phyloP scores from a whole-genome alignment of 306 rosid genomes.

The Inga oerstediana region DNA sequence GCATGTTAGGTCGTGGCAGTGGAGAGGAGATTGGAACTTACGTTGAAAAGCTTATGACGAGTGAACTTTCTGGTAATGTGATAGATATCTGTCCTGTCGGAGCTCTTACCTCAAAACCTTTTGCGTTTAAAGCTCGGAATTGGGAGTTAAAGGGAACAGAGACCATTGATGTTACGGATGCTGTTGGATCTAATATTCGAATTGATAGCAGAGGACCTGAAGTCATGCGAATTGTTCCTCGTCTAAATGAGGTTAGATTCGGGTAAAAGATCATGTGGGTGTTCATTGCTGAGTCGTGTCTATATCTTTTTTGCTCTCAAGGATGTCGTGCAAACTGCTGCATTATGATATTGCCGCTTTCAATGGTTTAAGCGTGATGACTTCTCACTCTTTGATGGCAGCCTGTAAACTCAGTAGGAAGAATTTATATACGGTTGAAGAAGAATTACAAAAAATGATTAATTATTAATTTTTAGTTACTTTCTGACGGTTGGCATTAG shows the following conservation, averaged over 20 bases:
- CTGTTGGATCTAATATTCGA: slow-evolving; percentile 96
- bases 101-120: slow-evolving; percentile 97
- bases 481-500: not conserved
- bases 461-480: not conserved
- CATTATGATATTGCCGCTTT: slow-evolving; percentile 13
- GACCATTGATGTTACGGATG: slow-evolving; percentile 96
- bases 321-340: not conserved
- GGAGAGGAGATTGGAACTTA: slow-evolving; percentile 99
- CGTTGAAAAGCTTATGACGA: slow-evolving; percentile 92
- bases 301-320: not conserved
- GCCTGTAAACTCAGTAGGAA: slow-evolving; percentile 1
- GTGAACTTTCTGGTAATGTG: slow-evolving; percentile 99
- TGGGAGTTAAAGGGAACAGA: slow-evolving; percentile 98
- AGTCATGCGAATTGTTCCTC: slow-evolving; percentile 93
- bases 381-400: slow-evolving; percentile 7
- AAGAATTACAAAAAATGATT: not conserved
- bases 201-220: slow-evolving; percentile 99
- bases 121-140: slow-evolving; percentile 97
- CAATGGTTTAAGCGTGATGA: slow-evolving; percentile 10
- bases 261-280: slow-evolving; percentile 27
- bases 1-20: slow-evolving; percentile 98
- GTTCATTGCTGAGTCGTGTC: slow-evolving; percentile 4
- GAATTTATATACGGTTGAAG: not conserved
- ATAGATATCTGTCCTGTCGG: slow-evolving; percentile 99
- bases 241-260: slow-evolving; percentile 83